Conservation (phyloP, 2,329 filamentous ascomycete genomes). For the Aciculosporium take region DNA sequence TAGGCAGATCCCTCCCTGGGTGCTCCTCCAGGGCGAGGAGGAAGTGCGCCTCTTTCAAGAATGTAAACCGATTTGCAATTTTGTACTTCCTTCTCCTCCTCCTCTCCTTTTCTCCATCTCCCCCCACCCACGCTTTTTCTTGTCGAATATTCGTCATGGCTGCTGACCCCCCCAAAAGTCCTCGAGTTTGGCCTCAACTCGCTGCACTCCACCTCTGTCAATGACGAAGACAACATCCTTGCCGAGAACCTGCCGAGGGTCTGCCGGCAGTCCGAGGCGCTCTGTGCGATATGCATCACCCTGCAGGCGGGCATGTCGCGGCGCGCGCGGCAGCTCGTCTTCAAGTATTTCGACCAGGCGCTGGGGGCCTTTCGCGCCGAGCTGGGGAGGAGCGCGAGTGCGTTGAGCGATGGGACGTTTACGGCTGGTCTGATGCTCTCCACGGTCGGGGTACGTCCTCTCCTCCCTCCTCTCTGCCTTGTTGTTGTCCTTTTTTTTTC, state of each 20-base stretch:
- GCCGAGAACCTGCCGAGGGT: not conserved
- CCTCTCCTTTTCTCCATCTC: not conserved
- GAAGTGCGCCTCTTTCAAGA: not conserved
- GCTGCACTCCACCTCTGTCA: not conserved
- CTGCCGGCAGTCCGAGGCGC: not conserved
- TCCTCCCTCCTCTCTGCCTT: no score
- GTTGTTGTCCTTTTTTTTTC: not conserved
- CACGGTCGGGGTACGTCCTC: not conserved
- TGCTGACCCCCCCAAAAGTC: not conserved
- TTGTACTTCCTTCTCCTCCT: not conserved
- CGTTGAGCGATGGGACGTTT: not conserved
- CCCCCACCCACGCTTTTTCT: not conserved
- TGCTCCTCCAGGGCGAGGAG: not conserved
- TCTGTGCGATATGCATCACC: conserved; percentile 1
- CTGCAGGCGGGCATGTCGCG: not conserved
- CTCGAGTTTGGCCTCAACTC: not conserved
- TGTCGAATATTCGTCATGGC: not conserved
- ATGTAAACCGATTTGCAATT: not conserved
- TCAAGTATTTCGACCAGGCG: not conserved
- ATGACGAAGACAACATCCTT: conserved; percentile 2
- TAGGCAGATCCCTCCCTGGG: not conserved
- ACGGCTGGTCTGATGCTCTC: conserved; percentile 1
- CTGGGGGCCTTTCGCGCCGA: not conserved
- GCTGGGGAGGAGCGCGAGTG: not conserved
- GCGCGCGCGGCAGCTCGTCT: not conserved